Evolutionary conservation across 139 green algal genomes (phyloP).

Genomic region (Chlamydomonas schloesseri): DNA sequence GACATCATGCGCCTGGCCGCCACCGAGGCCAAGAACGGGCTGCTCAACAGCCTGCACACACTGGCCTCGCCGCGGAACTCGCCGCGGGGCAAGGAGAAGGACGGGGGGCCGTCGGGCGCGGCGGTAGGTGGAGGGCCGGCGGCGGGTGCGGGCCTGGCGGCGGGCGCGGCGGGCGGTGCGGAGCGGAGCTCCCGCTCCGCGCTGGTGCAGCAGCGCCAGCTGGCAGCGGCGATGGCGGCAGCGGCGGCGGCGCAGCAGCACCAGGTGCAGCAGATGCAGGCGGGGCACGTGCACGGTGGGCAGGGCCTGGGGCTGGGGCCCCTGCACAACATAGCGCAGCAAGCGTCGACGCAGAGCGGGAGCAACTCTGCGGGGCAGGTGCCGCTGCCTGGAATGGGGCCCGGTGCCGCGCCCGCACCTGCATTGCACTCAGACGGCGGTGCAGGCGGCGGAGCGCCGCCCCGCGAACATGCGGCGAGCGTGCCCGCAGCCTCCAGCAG

Average conservation of each 20-base stretch:
- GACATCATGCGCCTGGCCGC: conserved; percentile 14
- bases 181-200: not conserved
- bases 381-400: conserved; percentile 3
- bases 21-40: conserved; percentile 27
- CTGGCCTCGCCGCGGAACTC: conserved; percentile 21
- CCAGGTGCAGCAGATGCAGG: not conserved
- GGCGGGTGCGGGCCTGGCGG: no score
- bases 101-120: not conserved
- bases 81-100: not conserved
- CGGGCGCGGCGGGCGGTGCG: no score
- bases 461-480: not conserved
- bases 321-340: not conserved
- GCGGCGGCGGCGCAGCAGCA: not conserved
- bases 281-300: no score
- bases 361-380: not conserved
- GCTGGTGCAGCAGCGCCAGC: not conserved
- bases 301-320: not conserved
- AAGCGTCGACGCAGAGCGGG: no score
- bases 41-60: not conserved
- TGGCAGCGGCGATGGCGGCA: not conserved
- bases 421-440: no score
- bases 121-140: no score
- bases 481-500: not conserved
- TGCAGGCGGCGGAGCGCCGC: no score
- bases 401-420: not conserved